Evolutionary conservation across 805 yeast genomes (phyloP), one percentile per base, ranked within the genome.

Genomic region (Wickerhamiella sergipiensis): DNA sequence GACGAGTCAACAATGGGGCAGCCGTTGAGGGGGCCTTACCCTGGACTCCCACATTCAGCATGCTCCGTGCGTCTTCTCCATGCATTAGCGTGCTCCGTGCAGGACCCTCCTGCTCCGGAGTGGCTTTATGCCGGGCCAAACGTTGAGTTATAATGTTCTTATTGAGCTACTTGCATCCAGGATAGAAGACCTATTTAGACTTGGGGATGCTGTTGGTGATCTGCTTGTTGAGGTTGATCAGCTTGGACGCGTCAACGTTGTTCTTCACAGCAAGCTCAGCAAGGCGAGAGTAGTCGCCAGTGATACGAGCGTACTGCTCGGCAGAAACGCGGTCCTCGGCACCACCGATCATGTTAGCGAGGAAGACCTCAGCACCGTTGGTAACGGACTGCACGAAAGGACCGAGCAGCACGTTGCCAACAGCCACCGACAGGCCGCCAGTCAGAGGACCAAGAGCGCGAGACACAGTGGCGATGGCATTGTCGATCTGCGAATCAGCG

Each of bases 331-430:
- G 54, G 50, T 55, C 57, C 49, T 40, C 55, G 36, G 43, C 51
- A 44, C 57, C 59, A 13, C 60, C 59, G 43, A 57, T 29, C 26
- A 49, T 21, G 51, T 56, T 57, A 43, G 63, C 60, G 17, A 61
- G 49, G 51, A 54, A 46, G 21, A 56, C 64, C 54, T 61, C 65
- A 22, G 62, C 64, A 36, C 66, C 64, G 54, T 56, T 53, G 50
- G 66, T 61, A 23, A 62, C 54, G n/a, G 66, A 55, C 53, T 63
- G 65, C 38, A 62, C 62, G 47, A 57, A 53, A 22, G 67, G 66
- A 31, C 66, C 66, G n/a, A 56, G 51, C 13, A 57, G 49, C 26
- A 52, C 47, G 33, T 53, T 50, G 43, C 52, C 58, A 29, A 57
- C 45, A 17, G 53, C 56, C 52, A 45, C 31, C 17, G 56, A 52